A percentile compares a stretch with the other conserved stretches of the same genome.
Conservation (phyloP, 306 rosid genomes). For the Medicago arabica region DNA sequence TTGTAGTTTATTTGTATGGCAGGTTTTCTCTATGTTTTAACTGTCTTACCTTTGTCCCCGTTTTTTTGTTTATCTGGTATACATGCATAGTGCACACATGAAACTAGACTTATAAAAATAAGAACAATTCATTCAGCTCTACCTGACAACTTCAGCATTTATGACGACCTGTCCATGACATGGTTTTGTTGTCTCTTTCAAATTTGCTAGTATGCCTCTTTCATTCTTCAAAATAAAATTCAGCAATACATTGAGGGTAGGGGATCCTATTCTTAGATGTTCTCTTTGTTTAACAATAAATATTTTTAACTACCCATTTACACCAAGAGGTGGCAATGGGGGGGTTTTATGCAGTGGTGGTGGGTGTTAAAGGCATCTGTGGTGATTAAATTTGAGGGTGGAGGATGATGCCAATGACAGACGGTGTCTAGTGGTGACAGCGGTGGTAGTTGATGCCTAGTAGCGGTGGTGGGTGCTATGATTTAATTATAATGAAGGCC, state of each 20-base stretch:
- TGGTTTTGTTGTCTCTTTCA: conserved; percentile 18
- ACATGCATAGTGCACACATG: conserved; percentile 13
- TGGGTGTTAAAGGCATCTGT: too few species aligned
- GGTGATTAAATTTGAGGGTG: too few species aligned
- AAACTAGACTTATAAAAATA: conserved; percentile 11
- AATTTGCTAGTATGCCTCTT: conserved; percentile 8
- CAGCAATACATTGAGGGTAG: background rate
- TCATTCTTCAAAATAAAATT: conserved; percentile 11
- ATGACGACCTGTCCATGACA: background rate
- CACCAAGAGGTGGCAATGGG: too few species aligned
- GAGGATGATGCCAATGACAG: too few species aligned
- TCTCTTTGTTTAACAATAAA: too few species aligned
- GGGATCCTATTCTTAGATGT: too few species aligned
- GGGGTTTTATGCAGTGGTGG: too few species aligned
- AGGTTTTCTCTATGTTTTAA: conserved; percentile 28
- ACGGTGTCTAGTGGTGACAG: too few species aligned
- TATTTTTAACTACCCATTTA: too few species aligned
- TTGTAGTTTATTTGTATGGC: conserved; percentile 10
- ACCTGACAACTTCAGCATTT: conserved; percentile 14
- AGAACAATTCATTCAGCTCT: conserved; percentile 24
- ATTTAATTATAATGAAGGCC: background rate
- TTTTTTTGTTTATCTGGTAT: conserved; percentile 14
- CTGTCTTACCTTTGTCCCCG: conserved; percentile 4
- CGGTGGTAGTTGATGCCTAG: background rate
- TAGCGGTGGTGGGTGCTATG: conserved; percentile 12